Base-by-base conservation (phyloP, 164 flowering plant genomes). In the Santalum album region DNA sequence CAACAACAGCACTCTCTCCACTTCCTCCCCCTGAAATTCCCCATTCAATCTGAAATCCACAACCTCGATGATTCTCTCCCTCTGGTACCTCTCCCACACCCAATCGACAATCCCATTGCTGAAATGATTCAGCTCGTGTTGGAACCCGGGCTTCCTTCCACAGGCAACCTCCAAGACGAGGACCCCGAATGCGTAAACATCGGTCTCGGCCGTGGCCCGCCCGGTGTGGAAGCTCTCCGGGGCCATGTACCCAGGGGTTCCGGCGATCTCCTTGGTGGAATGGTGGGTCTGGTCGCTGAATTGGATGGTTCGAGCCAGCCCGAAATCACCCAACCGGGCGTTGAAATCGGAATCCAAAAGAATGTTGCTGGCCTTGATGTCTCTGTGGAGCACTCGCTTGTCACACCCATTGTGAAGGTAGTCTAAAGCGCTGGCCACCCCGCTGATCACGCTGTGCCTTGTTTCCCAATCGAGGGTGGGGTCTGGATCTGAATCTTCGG, bases 241-340 rank as follows among this genome's bases (percentile, higher is more conserved):
- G 19, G 81, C 81, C 71, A 77, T 74, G 55, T 77, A 77, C 0
- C 81, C 78, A 0, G 64, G 66, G 1, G 81, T 74, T n/a, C 81
- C 81, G 25, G 78, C 76, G 17, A 77, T 63, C 53, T 62, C 75
- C 21, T 57, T 58, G 0, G 78, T 74, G 0, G 74, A 59, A 53
- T 77, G 75, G 63, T 74, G 72, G 1, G 78, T 65, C 12, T 55
- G 34, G 3, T 60, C 62, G 17, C 39, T 65, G 23, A 14, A 29
- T 3, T 59, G 67, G 9, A 74, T 54, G 17, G 65, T 69, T 19
- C 81, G 53, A 17, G 81, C 81, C 35, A 76, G 48, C 2, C 81
- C 81, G 29, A 76, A 76, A 50, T 76, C 81, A 2, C 81, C 81
- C 48, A 76, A 53, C 59, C 57, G 49, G 1, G 81, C 72, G 11